These are phyloP conservation scores for Lolium multiflorum DNA, from an alignment of 176 grass and related monocot genomes.

Conservation along the genomic window DNA sequence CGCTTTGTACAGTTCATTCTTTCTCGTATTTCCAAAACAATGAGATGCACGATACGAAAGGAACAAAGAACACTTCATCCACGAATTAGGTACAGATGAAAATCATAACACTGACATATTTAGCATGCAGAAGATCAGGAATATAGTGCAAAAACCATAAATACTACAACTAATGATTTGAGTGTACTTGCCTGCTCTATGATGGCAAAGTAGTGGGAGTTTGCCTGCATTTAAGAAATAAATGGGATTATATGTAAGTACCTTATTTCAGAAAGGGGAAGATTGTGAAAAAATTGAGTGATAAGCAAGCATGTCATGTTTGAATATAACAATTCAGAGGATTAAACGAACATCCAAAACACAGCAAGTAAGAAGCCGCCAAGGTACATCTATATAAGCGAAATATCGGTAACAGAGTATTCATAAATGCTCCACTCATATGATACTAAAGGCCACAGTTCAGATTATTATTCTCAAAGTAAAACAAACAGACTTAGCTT, in stretches of 20 bases:
- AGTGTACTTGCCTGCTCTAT: slow-evolving; percentile 87
- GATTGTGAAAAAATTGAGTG: slow-evolving; percentile 2
- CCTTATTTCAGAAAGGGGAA: slow-evolving; percentile 23
- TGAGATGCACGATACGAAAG: slow-evolving; percentile 5
- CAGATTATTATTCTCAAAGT: background rate
- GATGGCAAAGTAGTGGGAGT: slow-evolving; percentile 97
- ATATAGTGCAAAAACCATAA: slow-evolving; percentile 1
- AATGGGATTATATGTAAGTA: slow-evolving; percentile 23
- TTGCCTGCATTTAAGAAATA: slow-evolving; percentile 76
- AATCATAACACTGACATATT: slow-evolving; percentile 7
- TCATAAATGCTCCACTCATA: background rate
- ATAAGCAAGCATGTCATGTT: background rate
- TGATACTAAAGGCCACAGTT: background rate
- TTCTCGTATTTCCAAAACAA: background rate
- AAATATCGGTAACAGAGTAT: background rate
- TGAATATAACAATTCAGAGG: background rate
- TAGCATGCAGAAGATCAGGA: slow-evolving; percentile 2
- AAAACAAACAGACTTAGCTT: background rate
- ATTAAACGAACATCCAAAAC: slow-evolving; percentile 4
- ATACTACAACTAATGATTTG: background rate
- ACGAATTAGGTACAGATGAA: slow-evolving; percentile 10
- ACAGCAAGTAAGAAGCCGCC: slow-evolving; percentile 7
- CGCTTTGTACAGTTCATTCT: background rate
- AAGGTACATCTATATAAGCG: background rate
- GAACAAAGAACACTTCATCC: slow-evolving; percentile 7